Conservation (phyloP, 345 rosid genomes). For the Lepidium aucheri region DNA sequence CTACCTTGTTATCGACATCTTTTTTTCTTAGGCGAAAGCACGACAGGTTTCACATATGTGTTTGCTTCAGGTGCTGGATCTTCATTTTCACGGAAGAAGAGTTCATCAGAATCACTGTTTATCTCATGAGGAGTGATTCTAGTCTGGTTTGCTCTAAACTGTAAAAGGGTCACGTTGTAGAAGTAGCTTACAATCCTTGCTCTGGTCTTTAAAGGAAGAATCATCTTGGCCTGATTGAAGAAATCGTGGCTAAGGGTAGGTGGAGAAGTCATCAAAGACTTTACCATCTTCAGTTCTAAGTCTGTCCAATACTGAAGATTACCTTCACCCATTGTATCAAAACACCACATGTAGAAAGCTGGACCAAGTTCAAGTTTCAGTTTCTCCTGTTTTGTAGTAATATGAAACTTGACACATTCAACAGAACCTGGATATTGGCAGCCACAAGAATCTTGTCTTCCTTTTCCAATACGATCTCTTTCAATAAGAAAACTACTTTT, state of each 20-base stretch:
- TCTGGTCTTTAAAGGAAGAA: constrained; percentile 41
- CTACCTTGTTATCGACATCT: constrained; percentile 13
- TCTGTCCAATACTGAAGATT: constrained; percentile 44
- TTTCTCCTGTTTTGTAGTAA: constrained; percentile 38
- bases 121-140: constrained; percentile 40
- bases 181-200: constrained; percentile 63
- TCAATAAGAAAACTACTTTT: constrained; percentile 37
- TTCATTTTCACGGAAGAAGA: constrained; percentile 23
- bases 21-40: constrained; percentile 50
- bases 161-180: constrained; percentile 66
- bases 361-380: constrained; percentile 57
- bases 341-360: constrained; percentile 54
- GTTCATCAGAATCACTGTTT: constrained; percentile 63
- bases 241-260: constrained; percentile 32
- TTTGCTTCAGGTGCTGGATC: constrained; percentile 23
- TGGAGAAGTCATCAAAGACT: constrained; percentile 34
- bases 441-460: constrained; percentile 74
- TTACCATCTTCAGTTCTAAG: constrained; percentile 46
- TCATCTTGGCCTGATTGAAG: constrained; percentile 41
- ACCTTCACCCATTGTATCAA: constrained; percentile 74
- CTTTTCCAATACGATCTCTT: constrained; percentile 83
- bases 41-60: constrained; percentile 33
- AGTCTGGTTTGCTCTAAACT: constrained; percentile 67
- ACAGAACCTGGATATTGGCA: constrained; percentile 52
- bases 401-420: constrained; percentile 74